phyloP scores from a whole-genome alignment of 1,284 basidiomycete genomes.

The Cutaneotrichosporon mucoides region DNA sequence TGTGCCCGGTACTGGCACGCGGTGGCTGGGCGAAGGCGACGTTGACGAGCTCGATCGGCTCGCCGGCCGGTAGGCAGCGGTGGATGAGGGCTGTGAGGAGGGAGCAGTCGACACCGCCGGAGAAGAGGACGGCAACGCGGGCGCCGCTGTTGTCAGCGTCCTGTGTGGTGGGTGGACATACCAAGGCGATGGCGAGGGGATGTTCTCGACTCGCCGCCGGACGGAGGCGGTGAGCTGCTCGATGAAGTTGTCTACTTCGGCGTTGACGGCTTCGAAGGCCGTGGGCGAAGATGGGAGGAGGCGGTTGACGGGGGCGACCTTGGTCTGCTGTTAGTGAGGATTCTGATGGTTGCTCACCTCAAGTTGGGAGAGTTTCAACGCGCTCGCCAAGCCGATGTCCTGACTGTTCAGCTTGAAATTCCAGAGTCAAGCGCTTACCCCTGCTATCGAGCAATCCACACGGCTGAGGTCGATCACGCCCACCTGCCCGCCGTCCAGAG shows the following conservation, averaged over 20 bases:
- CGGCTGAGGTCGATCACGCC: constrained; percentile 24
- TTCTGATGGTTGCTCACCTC: background rate
- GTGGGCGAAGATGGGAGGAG: constrained; percentile 10
- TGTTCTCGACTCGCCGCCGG: constrained; percentile 49
- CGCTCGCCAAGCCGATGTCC: background rate
- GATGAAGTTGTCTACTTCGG: constrained; percentile 42
- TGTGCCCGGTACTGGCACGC: constrained; percentile 19
- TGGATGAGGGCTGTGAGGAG: constrained; percentile 75
- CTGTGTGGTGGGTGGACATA: constrained; percentile 2
- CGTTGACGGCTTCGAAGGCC: constrained; percentile 5
- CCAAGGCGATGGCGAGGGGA: constrained; percentile 37
- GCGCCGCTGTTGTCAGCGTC: constrained; percentile 43
- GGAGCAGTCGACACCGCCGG: constrained; percentile 92
- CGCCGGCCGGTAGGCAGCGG: constrained; percentile 63
- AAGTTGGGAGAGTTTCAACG: background rate
- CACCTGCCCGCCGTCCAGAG: constrained; percentile 35
- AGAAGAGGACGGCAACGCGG: constrained; percentile 83
- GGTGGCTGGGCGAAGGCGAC: constrained; percentile 90
- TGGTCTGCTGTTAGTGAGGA: background rate
- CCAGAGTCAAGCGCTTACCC: background rate
- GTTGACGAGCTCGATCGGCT: constrained; percentile 90
- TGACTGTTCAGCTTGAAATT: background rate
- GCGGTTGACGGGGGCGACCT: background rate
- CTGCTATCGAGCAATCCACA: background rate
- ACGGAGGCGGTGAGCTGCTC: constrained; percentile 39